Evolutionary conservation across 768 basidiomycete genomes (phyloP), one percentile per base, ranked within the genome.

Genomic region (Clavaria fumosa): DNA sequence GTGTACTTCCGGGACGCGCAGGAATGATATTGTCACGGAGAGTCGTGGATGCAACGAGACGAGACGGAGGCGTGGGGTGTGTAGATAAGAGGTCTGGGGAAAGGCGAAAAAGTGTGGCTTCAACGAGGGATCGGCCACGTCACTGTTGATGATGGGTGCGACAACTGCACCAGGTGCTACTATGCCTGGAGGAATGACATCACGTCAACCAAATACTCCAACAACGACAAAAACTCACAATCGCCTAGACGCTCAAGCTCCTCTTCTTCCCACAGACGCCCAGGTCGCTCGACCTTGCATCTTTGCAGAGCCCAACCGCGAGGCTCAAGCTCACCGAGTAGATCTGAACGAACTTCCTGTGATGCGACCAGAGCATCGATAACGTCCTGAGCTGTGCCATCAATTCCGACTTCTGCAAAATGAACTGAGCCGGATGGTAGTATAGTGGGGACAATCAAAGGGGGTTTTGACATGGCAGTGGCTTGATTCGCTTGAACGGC

Each of bases 1-100:
- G 35, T 76, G 69, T 40, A 88, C 70, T 52, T 84, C 78, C 2
- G 82, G 82, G 11, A 88, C 70, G 31, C 79, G 72, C 30, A 67
- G 53, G 53, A 84, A 80, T 0, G 61, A 50, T 26, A 81, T 49
- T 2, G 59, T 54, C 15, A 78, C 30, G 0, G 63, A 62, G n/a
- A 82, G 63, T 11, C 61, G 53, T 3, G 75, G 67, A 46, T 86
- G 70, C 2, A 77, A 61, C 4, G 79, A 79, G 2, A 88, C 75
- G 30, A 90, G 61, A 1, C 83, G 77, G 27, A 88, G 53, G 3
- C 64, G 56, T 7, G 84, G 76, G 2, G 61, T 60, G 48, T 79
- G 78, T 24, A 80, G 59, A 52, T 79, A 77, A 0, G 69, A 67
- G 1, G 78, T 78, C 45, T 79, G 57, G 5, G 72, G 69, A 48